Evolutionary conservation across 306 rosid species (phyloP), one percentile per base, ranked within the genome.

Genomic region (Sicyos edulis): DNA sequence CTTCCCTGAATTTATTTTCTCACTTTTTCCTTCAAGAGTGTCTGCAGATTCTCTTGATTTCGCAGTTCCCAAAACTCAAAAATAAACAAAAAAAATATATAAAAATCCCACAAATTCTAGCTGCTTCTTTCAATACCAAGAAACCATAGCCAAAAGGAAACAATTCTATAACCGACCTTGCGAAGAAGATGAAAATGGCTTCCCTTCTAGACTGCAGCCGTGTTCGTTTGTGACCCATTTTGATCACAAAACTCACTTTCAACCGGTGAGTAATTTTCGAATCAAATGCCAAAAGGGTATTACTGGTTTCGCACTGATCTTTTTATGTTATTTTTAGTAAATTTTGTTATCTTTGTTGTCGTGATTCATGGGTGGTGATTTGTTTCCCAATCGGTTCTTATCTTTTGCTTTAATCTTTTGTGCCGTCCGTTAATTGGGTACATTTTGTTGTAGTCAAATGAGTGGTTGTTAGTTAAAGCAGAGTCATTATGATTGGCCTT

Each of bases 21-120:
- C 55, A 59, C 77, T 77, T 47, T 32, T 71, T 34, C 56, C 69
- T 66, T 58, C 57, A 50, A 61, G 79, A 65, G 71, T 58, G 62
- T 79, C n/a, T 44, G 74, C 81, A 75, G 86, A 80, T 82, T 87
- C 85, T 85, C 82, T 68, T 72, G 85, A 84, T 85, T 79, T 81
- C 80, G 75, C 84, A 62, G 69, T 58, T 81, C 86, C 81, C 80
- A 32, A 67, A 86, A 42, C 15, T 72, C 50, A 62, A 72, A 62
- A 72, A 64, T 74, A 58, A 19, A 19, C 29, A 17, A 2, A 29
- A 60, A 15, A 2, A 26, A 6, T 12, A 6, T 3, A 83, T 75
- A 82, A 78, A 57, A 80, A 77, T 71, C 78, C 79, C 79, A 44
- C 40, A 52, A 75, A 29, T 63, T 75, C 55, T 54, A 20, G 50